These are phyloP conservation scores for Amaranthus tricolor DNA, from an alignment of 179 eudicot species.

Conservation along the genomic window DNA sequence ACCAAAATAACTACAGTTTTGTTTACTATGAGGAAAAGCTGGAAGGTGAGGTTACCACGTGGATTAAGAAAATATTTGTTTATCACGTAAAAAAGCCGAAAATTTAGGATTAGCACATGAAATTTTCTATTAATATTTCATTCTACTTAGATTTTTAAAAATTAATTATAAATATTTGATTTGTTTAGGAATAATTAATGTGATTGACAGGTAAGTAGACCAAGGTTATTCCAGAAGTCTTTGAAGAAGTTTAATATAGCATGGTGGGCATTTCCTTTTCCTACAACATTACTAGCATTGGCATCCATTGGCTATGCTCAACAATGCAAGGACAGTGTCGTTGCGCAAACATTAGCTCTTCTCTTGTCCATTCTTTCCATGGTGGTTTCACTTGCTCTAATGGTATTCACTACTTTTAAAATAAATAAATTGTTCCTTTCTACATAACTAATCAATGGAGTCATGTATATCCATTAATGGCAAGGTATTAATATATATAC, in stretches of 20 bases:
- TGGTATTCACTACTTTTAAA: slow-evolving; percentile 39
- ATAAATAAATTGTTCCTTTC: slow-evolving; percentile 28
- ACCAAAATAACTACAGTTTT: too few relatives aligned
- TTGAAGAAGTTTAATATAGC: slow-evolving; percentile 47
- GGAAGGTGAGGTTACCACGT: too few relatives aligned
- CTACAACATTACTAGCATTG: slow-evolving; percentile 43
- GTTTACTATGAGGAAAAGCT: too few relatives aligned
- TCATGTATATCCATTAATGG: too few relatives aligned
- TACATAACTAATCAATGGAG: neutral
- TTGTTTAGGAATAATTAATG: neutral
- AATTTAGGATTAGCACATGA: too few relatives aligned
- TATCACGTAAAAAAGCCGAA: too few relatives aligned
- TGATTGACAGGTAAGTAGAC: slow-evolving; percentile 37
- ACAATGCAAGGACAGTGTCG: slow-evolving; percentile 23
- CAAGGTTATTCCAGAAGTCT: slow-evolving; percentile 45
- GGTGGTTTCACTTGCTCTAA: slow-evolving; percentile 30
- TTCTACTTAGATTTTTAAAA: too few relatives aligned
- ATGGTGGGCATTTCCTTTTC: slow-evolving; percentile 65
- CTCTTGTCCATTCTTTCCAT: slow-evolving; percentile 36
- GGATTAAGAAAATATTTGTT: too few relatives aligned
- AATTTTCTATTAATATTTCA: too few relatives aligned
- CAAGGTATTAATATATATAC: too few relatives aligned
- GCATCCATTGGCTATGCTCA: slow-evolving; percentile 47
- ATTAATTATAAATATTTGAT: too few relatives aligned
- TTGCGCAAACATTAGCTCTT: slow-evolving; percentile 35